Evolutionary conservation across 2,329 filamentous ascomycete species (phyloP).

Genomic region (Curvularia hawaiiensis): DNA sequence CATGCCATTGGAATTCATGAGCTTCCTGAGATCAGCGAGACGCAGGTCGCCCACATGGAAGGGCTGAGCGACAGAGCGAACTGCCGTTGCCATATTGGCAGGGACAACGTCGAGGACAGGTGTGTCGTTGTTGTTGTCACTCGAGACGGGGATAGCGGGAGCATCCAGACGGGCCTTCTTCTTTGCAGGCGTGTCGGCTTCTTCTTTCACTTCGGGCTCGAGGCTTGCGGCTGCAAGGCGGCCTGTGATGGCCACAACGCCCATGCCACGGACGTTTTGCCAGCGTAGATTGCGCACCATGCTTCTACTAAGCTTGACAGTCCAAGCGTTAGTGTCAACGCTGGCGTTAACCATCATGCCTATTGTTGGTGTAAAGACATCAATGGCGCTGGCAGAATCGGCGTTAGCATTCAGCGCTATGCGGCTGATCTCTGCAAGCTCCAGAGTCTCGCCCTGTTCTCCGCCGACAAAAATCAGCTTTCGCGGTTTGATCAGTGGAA

Average conservation of each 20-base stretch:
- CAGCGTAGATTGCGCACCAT: conserved; percentile 88
- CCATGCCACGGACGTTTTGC: conserved; percentile 89
- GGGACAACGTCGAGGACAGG: conserved; percentile 66
- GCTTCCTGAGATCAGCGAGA: conserved; percentile 82
- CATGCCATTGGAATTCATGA: conserved; percentile 80
- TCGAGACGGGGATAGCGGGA: conserved; percentile 52
- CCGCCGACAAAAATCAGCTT: conserved; percentile 94
- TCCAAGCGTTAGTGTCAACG: conserved; percentile 97
- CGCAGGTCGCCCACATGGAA: conserved; percentile 94
- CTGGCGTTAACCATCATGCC: conserved; percentile 82
- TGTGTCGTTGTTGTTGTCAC: conserved; percentile 52
- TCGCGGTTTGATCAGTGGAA: conserved; percentile 89
- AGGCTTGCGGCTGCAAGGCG: conserved; percentile 60
- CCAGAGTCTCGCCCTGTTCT: conserved; percentile 71
- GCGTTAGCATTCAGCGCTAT: conserved; percentile 62
- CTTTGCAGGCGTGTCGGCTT: conserved; percentile 53
- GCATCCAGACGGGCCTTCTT: conserved; percentile 56
- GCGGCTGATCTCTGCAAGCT: conserved; percentile 80
- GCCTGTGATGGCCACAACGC: conserved; percentile 91
- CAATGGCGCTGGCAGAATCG: conserved; percentile 52
- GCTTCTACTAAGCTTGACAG: conserved; percentile 83
- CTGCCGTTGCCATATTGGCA: conserved; percentile 69
- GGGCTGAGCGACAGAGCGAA: conserved; percentile 78
- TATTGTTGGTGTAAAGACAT: conserved; percentile 82
- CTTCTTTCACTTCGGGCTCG: conserved; percentile 44